These are phyloP conservation scores for Cryptosporidium andersoni DNA, from an alignment of 169 alveolate species.

Conservation along the genomic window DNA sequence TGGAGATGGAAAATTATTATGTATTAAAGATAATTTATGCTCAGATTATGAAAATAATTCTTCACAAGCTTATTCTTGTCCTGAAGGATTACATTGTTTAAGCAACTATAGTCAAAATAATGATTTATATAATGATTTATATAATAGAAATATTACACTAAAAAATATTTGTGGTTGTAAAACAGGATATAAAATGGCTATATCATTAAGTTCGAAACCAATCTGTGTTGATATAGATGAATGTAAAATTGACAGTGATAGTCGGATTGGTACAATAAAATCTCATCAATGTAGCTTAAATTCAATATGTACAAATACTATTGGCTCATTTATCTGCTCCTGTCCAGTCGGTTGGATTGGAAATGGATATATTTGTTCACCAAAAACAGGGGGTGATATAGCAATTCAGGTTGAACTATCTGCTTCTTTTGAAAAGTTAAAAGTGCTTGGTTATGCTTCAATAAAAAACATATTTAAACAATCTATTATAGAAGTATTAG, in stretches of 20 bases:
- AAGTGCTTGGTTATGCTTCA: conserved; percentile 18
- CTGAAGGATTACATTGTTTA: conserved; percentile 45
- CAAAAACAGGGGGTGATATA: conserved; percentile 71
- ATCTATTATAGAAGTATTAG: conserved; percentile 24
- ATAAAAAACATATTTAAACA: conserved; percentile 16
- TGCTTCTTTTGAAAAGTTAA: conserved; percentile 36
- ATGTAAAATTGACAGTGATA: conserved; percentile 8
- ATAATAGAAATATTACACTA: neutral
- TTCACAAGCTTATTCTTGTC: neutral
- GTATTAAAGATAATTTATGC: conserved; percentile 51
- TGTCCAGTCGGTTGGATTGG: conserved; percentile 73
- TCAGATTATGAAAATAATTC: neutral
- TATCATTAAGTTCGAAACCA: neutral
- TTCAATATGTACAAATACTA: conserved; percentile 74
- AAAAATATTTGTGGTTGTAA: conserved; percentile 39
- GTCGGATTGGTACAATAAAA: neutral
- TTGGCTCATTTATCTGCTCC: conserved; percentile 73
- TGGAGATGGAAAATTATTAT: conserved; percentile 73
- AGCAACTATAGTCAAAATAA: neutral
- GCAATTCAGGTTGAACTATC: conserved; percentile 36
- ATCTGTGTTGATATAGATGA: conserved; percentile 39
- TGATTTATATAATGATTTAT: neutral
- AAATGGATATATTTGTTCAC: conserved; percentile 72
- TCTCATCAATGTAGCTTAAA: conserved; percentile 42
- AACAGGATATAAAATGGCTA: conserved; percentile 24